Conservation (phyloP, 768 basidiomycete genomes). For the Fomitopsis serialis region DNA sequence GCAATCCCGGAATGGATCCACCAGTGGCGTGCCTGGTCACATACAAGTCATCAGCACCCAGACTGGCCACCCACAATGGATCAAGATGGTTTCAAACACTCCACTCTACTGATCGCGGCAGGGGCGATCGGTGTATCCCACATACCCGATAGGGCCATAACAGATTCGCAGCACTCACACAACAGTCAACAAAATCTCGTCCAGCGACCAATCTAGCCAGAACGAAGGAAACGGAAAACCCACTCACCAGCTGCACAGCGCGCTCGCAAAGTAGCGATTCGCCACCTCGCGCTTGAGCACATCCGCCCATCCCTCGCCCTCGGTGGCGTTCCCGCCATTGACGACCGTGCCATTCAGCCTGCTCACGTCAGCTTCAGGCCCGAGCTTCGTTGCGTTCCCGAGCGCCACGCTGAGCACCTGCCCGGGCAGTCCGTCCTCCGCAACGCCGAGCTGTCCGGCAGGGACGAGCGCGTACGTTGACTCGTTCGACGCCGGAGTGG, state of each 20-base stretch:
- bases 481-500: slow-evolving; percentile 41
- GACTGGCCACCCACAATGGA: neutral
- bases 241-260: slow-evolving; percentile 85
- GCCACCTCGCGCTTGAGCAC: slow-evolving; percentile 67
- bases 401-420: slow-evolving; percentile 47
- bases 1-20: slow-evolving; percentile 66
- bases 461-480: slow-evolving; percentile 70
- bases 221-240: no score
- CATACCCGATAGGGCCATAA: neutral
- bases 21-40: slow-evolving; percentile 74
- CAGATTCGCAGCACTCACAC: neutral
- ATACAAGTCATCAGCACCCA: neutral
- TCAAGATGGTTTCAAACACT: neutral
- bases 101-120: neutral
- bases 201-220: no score
- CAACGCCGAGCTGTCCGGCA: slow-evolving; percentile 71
- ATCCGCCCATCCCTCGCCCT: slow-evolving; percentile 61
- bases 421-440: slow-evolving; percentile 63
- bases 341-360: slow-evolving; percentile 45
- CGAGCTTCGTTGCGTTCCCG: slow-evolving; percentile 46
- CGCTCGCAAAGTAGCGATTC: slow-evolving; percentile 79
- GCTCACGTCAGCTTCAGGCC: slow-evolving; percentile 58
- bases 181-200: neutral
- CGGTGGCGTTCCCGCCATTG: slow-evolving; percentile 61
- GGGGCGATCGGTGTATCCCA: no score